Percentiles rank a stretch among this genome's conserved stretches.
Evolutionary conservation across 1,139 yeast species (phyloP).

Genomic region (Blastobotrys capitulatus): DNA sequence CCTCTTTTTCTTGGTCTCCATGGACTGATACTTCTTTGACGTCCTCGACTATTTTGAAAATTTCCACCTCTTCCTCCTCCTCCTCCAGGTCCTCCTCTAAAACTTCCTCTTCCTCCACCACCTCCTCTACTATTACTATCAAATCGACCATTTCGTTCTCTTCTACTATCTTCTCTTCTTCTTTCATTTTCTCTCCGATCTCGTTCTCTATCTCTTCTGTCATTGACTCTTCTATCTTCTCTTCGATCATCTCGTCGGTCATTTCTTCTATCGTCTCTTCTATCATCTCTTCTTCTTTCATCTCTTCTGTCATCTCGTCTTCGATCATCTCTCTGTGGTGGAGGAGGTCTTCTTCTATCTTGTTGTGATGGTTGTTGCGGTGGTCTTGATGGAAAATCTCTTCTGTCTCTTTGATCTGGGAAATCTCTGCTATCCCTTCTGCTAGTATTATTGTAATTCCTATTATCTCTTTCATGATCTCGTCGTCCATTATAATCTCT

Average conservation of each 20-base stretch:
- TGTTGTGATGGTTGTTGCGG: neutral
- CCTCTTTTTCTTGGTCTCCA: conserved; percentile 5
- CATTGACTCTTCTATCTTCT: conserved; percentile 14
- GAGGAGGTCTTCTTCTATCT: neutral
- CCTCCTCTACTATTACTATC: conserved; percentile 2
- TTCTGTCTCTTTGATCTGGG: neutral
- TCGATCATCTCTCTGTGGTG: neutral
- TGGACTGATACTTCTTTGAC: conserved; percentile 16
- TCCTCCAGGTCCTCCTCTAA: conserved; percentile 14
- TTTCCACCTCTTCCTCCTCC: conserved; percentile 14
- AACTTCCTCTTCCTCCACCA: conserved; percentile 13
- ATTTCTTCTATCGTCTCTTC: neutral
- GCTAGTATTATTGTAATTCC: conserved; percentile 12
- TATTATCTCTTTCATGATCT: neutral
- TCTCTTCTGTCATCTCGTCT: neutral
- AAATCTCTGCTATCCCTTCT: conserved; percentile 14
- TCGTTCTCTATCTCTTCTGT: conserved; percentile 14
- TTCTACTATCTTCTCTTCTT: conserved; percentile 19
- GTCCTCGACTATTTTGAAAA: conserved; percentile 9
- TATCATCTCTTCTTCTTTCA: neutral
- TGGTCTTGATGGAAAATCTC: conserved; percentile 11
- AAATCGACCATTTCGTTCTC: conserved; percentile 8
- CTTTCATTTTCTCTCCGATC: conserved; percentile 12
- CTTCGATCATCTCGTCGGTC: conserved; percentile 7
- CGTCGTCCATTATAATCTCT: neutral